Evolutionary conservation across 208 protist genomes (phyloP), one percentile per base, ranked within the genome.

Genomic region (Trypanosoma theileri): DNA sequence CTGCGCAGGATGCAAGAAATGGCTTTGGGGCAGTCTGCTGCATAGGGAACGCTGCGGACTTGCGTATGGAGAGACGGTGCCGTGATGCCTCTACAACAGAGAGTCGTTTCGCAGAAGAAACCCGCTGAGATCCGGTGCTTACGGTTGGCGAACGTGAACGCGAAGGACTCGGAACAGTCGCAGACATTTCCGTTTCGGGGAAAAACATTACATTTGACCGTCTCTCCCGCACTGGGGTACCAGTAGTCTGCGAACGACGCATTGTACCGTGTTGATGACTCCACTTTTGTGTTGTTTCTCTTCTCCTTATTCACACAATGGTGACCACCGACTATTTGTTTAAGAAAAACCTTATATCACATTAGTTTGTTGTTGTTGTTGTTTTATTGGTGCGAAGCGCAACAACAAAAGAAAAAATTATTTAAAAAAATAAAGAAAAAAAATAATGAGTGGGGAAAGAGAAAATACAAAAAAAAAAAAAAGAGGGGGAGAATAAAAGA

Each of bases 11-110:
- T n/a, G 75, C 59, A 44, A 93, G 69, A 65, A 85, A 90, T 57
- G 85, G 72, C 70, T 85, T 83, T 13, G 89, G 84, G 11, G 84
- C 87, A 0, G 79, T 88, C 65, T 92, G 86, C 70, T 92, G 86
- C 35, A 91, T 91, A 0, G 81, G 84, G 54, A 94, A 94, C 11
- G 86, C 71, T 0, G 89, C 86, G 21, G 69, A 76, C 63, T 81
- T 86, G 42, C 80, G 69, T 42, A 92, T 94, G 12, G 78, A 73
- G 7, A 91, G 84, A 22, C 78, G 80, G 26, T 79, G 73, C 21
- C 85, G 81, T 19, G 75, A 77, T 41, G 80, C 62, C 55, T 77
- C 73, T 56, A 85, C 24, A 19, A 66, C 28, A 1, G 59, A 58
- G 16, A 59, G 9, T 3, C 10, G 0, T 13, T 22, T 26, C 41